A percentile compares a stretch with the other conserved stretches of the same genome.
Evolutionary conservation across 2,329 filamentous ascomycete species (phyloP).

Genomic region (Nemania sp.): DNA sequence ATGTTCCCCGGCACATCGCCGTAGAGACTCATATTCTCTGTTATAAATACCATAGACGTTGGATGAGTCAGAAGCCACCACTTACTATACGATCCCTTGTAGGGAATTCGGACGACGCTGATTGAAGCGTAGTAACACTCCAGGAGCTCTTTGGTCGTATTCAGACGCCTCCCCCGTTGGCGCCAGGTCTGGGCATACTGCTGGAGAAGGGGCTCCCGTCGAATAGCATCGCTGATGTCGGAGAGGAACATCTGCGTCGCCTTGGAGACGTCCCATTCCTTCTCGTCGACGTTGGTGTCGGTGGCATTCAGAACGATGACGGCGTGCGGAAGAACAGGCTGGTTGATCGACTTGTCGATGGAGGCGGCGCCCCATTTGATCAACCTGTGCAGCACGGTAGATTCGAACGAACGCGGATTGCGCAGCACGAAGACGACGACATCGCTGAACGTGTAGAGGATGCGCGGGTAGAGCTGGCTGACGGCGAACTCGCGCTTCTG

Average conservation of each 20-base stretch:
- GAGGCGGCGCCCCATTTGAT: conserved; percentile 56
- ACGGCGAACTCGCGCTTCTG: conserved; percentile 46
- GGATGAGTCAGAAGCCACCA: background rate
- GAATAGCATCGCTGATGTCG: conserved; percentile 42
- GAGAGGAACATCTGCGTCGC: conserved; percentile 47
- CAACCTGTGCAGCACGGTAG: conserved; percentile 46
- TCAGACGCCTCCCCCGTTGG: conserved; percentile 46
- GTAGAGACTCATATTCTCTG: background rate
- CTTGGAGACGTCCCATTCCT: conserved; percentile 48
- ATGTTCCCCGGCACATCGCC: background rate
- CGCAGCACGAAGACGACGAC: conserved; percentile 50
- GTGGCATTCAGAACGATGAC: conserved; percentile 57
- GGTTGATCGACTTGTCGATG: conserved; percentile 58
- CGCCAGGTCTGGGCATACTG: conserved; percentile 50
- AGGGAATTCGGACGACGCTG: conserved; percentile 54
- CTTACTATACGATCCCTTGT: conserved; percentile 42
- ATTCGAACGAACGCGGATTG: conserved; percentile 49
- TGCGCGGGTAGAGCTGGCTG: conserved; percentile 48
- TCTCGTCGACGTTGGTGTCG: conserved; percentile 44
- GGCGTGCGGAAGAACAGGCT: conserved; percentile 58
- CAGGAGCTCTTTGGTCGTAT: conserved; percentile 51
- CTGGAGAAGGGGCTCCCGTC: conserved; percentile 42
- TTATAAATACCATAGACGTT: background rate
- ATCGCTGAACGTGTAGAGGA: conserved; percentile 53
- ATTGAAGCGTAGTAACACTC: conserved; percentile 56